Base-by-base conservation (phyloP, 129 eudicot genomes). In the Dittrichia graveolens region DNA sequence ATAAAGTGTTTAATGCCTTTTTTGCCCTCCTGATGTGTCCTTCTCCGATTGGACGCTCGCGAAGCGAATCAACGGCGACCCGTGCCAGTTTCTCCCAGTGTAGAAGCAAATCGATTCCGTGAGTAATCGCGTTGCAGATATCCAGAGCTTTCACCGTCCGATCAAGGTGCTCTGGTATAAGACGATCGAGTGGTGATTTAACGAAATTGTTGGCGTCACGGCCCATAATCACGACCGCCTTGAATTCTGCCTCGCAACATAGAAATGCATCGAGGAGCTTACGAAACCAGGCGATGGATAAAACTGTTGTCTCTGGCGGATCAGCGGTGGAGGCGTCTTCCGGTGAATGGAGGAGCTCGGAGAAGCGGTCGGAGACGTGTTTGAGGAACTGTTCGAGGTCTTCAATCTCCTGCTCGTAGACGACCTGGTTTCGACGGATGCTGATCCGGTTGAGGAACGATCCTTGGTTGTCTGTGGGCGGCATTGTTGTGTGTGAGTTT, bases 401-500 rank as follows among this genome's bases (percentile, higher is more conserved):
- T 66, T 90, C 97, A 12, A 75, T 52, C 16, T 91, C 95, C 60
- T 85, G 81, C 7, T 88, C 95, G 72, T 85, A 83, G 9, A 61
- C 74, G 42, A 88, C 85, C 49, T 94, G 99, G 76, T 88, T 90
- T 8, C 97, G 89, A 12, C 97, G 99, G 83, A 90, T 88, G 83
- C 99, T 94, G n/a, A 86, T 89, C 53, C 89, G 87, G 72, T 88
- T 90, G 9, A 93, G 88, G 82, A 93, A 93, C 4, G 95, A 89
- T 37, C 87, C 78, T 65, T 86, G 92, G 40, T 85, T 82, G 49
- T 90, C 97, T 6, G 91, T 82, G 3, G 84, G 74, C 74, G 83
- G 86, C 96, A 85, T 90, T 83, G 48, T 75, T 78, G 72, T 55
- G 7, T 46, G 8, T 39, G 31, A 11, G 18, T 48, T 24, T 6